phyloP scores from a whole-genome alignment of 1,284 basidiomycete genomes.

The Apiotrichum sp. region DNA sequence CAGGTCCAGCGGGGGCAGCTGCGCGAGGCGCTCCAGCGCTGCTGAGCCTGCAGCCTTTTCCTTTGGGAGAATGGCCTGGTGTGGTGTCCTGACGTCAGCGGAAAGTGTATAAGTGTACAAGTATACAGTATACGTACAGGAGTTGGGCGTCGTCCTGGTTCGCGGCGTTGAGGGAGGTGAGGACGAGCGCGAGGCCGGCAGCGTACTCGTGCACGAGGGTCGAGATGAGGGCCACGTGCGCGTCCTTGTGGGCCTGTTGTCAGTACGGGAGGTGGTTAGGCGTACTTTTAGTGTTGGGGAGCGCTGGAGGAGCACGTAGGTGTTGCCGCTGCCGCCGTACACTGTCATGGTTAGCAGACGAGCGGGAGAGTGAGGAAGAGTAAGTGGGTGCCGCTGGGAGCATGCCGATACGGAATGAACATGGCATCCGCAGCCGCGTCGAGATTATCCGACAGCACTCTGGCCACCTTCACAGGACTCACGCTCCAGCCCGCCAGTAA shows the following conservation, averaged over 20 bases:
- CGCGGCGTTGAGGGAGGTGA: slow-evolving; percentile 66
- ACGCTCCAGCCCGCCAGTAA: slow-evolving; percentile 70
- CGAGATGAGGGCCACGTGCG: slow-evolving; percentile 57
- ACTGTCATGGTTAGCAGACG: slow-evolving; percentile 2
- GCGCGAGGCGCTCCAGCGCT: slow-evolving; percentile 49
- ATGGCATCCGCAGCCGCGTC: not conserved
- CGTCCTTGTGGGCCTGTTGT: slow-evolving; percentile 59
- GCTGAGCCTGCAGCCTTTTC: slow-evolving; percentile 46
- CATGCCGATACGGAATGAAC: no score
- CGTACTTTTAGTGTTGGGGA: slow-evolving; percentile 68
- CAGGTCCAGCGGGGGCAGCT: slow-evolving; percentile 48
- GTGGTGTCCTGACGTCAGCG: slow-evolving; percentile 18
- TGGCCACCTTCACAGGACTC: slow-evolving; percentile 25
- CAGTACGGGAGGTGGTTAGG: not conserved
- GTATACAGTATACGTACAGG: slow-evolving; percentile 51
- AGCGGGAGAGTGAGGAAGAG: no score
- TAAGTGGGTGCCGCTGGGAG: no score
- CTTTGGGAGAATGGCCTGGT: slow-evolving; percentile 43
- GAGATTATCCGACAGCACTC: no score
- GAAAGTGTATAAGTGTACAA: no score
- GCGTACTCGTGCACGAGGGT: slow-evolving; percentile 54
- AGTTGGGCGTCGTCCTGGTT: slow-evolving; percentile 69
- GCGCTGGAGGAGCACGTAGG: slow-evolving; percentile 51
- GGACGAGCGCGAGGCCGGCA: slow-evolving; percentile 55
- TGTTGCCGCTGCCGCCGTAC: slow-evolving; percentile 5